Evolutionary conservation across 352 stramenopile species (phyloP).

Genomic region (Phytophthora cactorum): DNA sequence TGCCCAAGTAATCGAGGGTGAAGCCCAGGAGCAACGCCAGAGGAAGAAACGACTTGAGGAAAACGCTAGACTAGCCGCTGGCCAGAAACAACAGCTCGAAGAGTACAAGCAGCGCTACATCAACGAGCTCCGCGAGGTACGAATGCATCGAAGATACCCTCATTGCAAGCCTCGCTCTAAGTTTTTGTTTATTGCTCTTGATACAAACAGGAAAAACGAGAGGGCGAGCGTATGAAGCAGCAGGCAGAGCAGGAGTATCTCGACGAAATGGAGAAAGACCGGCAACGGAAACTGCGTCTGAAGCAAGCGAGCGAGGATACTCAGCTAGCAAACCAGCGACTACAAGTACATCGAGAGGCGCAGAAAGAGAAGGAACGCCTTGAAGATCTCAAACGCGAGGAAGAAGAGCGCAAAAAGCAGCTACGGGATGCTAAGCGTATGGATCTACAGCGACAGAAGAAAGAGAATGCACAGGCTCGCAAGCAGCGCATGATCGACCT

Average conservation of each 20-base stretch:
- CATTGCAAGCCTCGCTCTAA: constrained; percentile 3
- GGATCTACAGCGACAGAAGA: constrained; percentile 64
- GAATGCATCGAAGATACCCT: not conserved
- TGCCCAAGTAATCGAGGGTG: constrained; percentile 49
- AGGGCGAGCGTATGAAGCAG: constrained; percentile 67
- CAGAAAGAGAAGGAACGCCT: constrained; percentile 64
- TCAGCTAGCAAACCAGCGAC: constrained; percentile 64
- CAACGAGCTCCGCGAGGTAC: constrained; percentile 64
- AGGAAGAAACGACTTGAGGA: constrained; percentile 55
- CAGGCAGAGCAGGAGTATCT: constrained; percentile 67
- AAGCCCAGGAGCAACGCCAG: constrained; percentile 57
- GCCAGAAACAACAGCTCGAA: constrained; percentile 82
- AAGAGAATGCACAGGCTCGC: constrained; percentile 56
- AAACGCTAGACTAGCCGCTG: constrained; percentile 52
- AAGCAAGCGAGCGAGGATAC: constrained; percentile 72
- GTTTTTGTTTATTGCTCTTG: not conserved
- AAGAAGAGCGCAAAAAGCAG: constrained; percentile 77
- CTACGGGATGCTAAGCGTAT: constrained; percentile 68
- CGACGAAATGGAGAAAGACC: constrained; percentile 63
- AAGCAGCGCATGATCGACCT: constrained; percentile 90
- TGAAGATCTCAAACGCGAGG: constrained; percentile 75
- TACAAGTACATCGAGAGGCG: constrained; percentile 63
- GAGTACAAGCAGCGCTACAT: constrained; percentile 89
- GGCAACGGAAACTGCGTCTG: constrained; percentile 41
- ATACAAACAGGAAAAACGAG: constrained; percentile 59